Evolutionary conservation across 2,329 filamentous ascomycete species (phyloP).

Genomic region (Salinomyces thailandicus): DNA sequence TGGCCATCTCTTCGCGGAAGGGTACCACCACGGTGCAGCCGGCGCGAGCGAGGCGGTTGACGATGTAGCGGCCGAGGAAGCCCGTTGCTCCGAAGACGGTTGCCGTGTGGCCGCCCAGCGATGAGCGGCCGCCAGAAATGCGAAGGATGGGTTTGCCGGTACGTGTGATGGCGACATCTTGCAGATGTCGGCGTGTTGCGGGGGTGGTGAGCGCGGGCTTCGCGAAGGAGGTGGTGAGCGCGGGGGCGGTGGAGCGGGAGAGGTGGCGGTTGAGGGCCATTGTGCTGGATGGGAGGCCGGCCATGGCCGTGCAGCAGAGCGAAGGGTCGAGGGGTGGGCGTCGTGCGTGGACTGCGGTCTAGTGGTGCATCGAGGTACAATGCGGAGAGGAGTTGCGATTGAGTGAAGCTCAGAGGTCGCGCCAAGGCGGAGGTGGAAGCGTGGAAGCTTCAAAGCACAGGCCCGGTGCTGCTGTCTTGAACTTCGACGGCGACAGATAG

Average conservation of each 20-base stretch:
- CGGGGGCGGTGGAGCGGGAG: constrained; percentile 20
- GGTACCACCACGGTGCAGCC: constrained; percentile 92
- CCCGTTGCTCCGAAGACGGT: constrained; percentile 98
- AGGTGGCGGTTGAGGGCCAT: constrained; percentile 27
- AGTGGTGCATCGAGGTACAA: too few relatives aligned
- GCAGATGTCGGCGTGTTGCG: constrained; percentile 26
- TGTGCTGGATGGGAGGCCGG: constrained; percentile 20
- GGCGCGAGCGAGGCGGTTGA: constrained; percentile 83
- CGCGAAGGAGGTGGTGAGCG: constrained; percentile 10
- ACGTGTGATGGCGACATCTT: constrained; percentile 85
- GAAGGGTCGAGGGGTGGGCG: neutral
- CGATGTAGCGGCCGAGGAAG: constrained; percentile 91
- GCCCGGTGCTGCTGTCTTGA: too few relatives aligned
- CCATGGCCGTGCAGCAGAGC: constrained; percentile 20
- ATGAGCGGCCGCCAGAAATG: constrained; percentile 67
- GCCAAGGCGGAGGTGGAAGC: too few relatives aligned
- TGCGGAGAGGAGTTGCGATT: too few relatives aligned
- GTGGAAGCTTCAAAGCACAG: too few relatives aligned
- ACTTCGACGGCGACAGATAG: too few relatives aligned
- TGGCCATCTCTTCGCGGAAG: constrained; percentile 94
- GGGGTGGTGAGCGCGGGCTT: constrained; percentile 7
- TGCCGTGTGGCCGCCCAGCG: constrained; percentile 67
- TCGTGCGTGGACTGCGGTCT: neutral
- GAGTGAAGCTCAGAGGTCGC: neutral
- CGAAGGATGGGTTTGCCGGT: constrained; percentile 94